These are phyloP conservation scores for Diaporthe aspalathi DNA, from an alignment of 2,329 filamentous ascomycete species.

Conservation along the genomic window DNA sequence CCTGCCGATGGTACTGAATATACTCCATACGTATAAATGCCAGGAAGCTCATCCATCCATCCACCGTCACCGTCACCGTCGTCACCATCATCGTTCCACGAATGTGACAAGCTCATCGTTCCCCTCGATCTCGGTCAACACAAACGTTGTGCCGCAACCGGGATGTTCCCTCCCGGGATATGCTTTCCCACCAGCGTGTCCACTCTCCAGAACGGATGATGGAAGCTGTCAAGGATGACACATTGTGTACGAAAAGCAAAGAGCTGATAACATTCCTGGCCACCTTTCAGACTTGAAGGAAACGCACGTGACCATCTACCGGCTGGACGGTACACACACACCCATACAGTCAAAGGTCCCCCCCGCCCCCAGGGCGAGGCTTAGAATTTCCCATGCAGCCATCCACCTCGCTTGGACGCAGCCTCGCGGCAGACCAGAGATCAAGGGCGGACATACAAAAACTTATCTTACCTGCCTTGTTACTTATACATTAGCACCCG, in stretches of 20 bases:
- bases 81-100: neutral
- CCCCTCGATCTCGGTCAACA: conserved; percentile 17
- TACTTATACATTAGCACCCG: neutral
- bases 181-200: conserved; percentile 1
- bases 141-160: conserved; percentile 11
- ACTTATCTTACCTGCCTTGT: conserved; percentile 1
- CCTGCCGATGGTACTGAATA: no score
- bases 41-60: neutral
- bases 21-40: no score
- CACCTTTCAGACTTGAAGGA: conserved; percentile 36
- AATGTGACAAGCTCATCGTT: neutral
- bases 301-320: conserved; percentile 21
- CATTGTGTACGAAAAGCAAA: conserved; percentile 4
- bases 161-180: conserved; percentile 12
- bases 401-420: conserved; percentile 3
- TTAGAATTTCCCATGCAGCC: neutral
- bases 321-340: conserved; percentile 15
- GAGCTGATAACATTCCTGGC: conserved; percentile 7
- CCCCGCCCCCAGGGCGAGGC: no score
- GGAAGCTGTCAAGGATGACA: neutral
- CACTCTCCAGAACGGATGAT: conserved; percentile 6
- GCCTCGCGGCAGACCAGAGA: conserved; percentile 11
- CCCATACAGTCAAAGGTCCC: neutral
- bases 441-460: neutral
- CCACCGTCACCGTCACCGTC: no score